Conservation (phyloP, 169 alveolate genomes). For the Toxoplasma gondii region DNA sequence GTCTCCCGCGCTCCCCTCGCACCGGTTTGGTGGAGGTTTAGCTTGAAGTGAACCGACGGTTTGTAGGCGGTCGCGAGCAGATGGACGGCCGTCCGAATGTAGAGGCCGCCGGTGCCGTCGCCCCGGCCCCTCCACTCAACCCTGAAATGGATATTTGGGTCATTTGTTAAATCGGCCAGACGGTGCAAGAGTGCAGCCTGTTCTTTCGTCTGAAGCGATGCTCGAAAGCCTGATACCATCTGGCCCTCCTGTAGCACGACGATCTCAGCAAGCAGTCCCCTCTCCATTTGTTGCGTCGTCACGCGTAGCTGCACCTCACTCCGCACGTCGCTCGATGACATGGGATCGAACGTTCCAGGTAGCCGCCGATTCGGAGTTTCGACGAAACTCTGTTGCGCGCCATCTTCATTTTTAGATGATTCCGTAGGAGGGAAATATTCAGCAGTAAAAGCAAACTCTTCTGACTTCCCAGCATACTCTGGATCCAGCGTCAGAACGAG, state of each 20-base stretch:
- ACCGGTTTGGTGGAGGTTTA: background rate
- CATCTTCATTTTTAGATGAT: background rate
- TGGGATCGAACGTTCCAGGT: constrained; percentile 26
- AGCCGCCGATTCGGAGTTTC: background rate
- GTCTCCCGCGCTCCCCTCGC: background rate
- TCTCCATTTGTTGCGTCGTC: background rate
- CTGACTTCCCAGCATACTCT: background rate
- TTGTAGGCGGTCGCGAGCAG: constrained; percentile 11
- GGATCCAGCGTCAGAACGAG: background rate
- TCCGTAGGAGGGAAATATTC: background rate
- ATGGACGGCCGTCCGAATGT: background rate
- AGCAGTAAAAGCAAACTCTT: background rate
- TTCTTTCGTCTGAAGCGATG: background rate
- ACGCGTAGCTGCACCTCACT: background rate
- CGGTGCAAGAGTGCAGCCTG: background rate
- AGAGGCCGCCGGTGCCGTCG: constrained; percentile 1
- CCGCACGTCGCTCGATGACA: background rate
- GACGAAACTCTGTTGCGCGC: background rate
- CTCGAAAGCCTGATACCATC: constrained; percentile 2
- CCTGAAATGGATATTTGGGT: background rate
- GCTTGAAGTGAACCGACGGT: constrained; percentile 25
- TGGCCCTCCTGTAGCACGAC: background rate
- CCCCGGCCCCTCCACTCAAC: constrained; percentile 7
- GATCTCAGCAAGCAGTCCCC: background rate
- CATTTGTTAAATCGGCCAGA: background rate